Base-by-base conservation (phyloP, 1,284 basidiomycete genomes). In the Malassezia globosa region DNA sequence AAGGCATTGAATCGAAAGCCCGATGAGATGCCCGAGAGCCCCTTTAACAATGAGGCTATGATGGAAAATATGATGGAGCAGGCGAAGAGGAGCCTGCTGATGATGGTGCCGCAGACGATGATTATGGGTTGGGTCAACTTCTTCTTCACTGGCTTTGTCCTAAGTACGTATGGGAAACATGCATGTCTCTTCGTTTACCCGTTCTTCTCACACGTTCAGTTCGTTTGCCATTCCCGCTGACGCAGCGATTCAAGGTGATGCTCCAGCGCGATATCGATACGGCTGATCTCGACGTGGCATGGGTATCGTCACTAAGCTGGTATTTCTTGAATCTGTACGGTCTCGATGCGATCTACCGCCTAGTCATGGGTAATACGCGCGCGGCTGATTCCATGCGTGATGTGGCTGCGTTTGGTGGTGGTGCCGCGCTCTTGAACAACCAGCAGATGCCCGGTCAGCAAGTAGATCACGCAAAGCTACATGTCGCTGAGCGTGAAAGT, bases 61-160 rank as follows among this genome's bases (percentile, higher is more conserved):
- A 95, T 97, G 89, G 94, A 97, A 56, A 84, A 83, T 23, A 94
- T 97, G 87, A 94, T 97, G 89, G 81, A 89, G 24, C 87, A 87
- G 42, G 87, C 97, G 84, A 97, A 96, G 78, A 94, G 92, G 42
- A 92, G 96, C 75, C 89, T 89, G 78, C 89, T 96, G 46, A 69
- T 69, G 65, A 72, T 72, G 70, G 61, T 72, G 19, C 70, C 70
- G 5, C 70, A 72, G 48, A 96, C 96, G 82, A 78, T 96, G 57
- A 90, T 97, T 64, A 97, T 97, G 94, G 92, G 90, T 56, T 97
- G 94, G 87, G 94, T 99, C 76, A 95, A 92, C 74, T 90, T 92
- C 73, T 97, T 97, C 81, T 97, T 97, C 76, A 85, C 87, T 59
- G 92, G 92, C 26, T 96, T 97, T 72, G 85, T 97, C 44, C 79